Conservation (phyloP, 208 protist genomes). For the Wallacemonas sp. region DNA sequence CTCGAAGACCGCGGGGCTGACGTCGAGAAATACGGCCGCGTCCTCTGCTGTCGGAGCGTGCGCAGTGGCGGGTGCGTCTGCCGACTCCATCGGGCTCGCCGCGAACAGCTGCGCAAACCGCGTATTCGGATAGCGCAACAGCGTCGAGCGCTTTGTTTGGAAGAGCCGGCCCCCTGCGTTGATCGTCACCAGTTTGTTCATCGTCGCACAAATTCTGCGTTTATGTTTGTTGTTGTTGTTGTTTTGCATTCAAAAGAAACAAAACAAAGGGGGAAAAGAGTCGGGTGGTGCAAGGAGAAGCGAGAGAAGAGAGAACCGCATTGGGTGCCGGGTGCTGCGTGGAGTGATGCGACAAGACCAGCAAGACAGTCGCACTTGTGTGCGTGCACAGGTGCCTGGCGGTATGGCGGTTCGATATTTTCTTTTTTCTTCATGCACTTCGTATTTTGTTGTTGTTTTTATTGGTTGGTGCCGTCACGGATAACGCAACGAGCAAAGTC, state of each 20-base stretch:
- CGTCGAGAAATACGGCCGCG: conserved; percentile 76
- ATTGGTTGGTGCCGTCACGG: too few species aligned
- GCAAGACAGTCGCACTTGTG: too few species aligned
- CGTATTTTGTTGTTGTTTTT: too few species aligned
- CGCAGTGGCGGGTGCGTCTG: too few species aligned
- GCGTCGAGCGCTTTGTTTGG: conserved; percentile 65
- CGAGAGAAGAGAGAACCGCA: neutral
- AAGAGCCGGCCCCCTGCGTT: conserved; percentile 76
- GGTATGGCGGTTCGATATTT: too few species aligned
- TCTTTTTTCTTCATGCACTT: too few species aligned
- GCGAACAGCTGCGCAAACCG: conserved; percentile 66
- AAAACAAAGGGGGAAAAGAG: conserved; percentile 8
- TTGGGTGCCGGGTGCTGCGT: neutral
- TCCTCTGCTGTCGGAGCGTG: neutral
- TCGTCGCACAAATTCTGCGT: conserved; percentile 15
- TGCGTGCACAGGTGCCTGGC: too few species aligned
- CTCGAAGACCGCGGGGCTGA: conserved; percentile 79
- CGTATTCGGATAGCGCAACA: conserved; percentile 68
- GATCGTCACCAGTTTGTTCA: conserved; percentile 51
- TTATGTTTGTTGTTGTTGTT: neutral
- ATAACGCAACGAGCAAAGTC: too few species aligned
- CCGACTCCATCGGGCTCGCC: too few species aligned
- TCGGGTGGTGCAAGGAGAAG: neutral
- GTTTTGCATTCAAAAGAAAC: neutral
- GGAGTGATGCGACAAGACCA: too few species aligned